Evolutionary conservation across 2,329 filamentous ascomycete species (phyloP).

Genomic region (Aspergillus costaricaensis): DNA sequence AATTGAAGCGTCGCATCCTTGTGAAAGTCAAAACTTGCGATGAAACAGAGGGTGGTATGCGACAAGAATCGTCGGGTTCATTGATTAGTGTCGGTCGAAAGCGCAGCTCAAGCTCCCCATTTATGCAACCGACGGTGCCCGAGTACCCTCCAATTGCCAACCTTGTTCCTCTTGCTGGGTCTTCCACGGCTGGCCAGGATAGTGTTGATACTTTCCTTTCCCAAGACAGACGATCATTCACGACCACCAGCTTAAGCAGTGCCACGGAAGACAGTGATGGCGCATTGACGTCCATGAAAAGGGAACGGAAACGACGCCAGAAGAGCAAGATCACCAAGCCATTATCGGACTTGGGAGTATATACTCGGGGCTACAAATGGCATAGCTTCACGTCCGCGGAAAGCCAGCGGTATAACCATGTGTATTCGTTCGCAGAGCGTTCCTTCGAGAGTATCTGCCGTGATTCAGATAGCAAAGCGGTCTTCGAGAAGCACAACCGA

Average conservation of each 20-base stretch:
- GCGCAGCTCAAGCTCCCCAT: conserved; percentile 77
- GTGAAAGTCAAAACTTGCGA: conserved; percentile 91
- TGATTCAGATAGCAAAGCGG: conserved; percentile 71
- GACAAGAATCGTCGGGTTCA: conserved; percentile 42
- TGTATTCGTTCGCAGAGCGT: conserved; percentile 91
- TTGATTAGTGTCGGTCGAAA: conserved; percentile 48
- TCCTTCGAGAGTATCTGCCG: conserved; percentile 81
- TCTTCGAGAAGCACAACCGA: conserved; percentile 87
- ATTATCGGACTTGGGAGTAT: conserved; percentile 82
- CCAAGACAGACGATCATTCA: conserved; percentile 56
- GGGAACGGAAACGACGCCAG: conserved; percentile 62
- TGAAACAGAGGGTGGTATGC: conserved; percentile 50
- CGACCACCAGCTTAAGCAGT: conserved; percentile 58
- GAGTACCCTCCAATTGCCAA: conserved; percentile 59
- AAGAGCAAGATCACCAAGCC: conserved; percentile 83
- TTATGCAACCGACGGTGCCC: conserved; percentile 62
- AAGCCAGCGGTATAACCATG: conserved; percentile 87
- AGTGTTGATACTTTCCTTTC: conserved; percentile 47
- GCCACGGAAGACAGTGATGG: conserved; percentile 78
- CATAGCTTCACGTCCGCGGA: conserved; percentile 74
- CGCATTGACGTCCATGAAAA: conserved; percentile 52
- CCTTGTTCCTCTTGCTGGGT: conserved; percentile 53
- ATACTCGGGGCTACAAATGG: conserved; percentile 78
- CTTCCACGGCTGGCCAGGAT: conserved; percentile 55
- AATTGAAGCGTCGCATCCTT: conserved; percentile 79